phyloP scores from a whole-genome alignment of 805 yeast species.

The Candida wancherniae region DNA sequence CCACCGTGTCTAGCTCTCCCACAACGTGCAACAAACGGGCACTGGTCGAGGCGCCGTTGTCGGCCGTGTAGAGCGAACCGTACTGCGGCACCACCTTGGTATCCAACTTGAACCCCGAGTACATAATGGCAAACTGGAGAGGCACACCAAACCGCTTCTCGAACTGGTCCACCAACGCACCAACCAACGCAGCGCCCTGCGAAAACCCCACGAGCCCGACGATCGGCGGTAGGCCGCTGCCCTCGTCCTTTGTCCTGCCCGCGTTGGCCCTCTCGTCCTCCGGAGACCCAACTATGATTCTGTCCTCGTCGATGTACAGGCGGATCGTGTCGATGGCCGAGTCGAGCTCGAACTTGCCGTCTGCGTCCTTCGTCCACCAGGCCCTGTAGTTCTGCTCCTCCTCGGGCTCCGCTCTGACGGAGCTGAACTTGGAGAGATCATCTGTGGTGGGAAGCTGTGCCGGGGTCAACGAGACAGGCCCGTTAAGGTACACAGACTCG shows the following conservation, averaged over 20 bases:
- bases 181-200: slow-evolving; percentile 90
- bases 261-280: slow-evolving; percentile 18
- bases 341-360: slow-evolving; percentile 42
- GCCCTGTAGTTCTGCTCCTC: slow-evolving; percentile 43
- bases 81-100: slow-evolving; percentile 25
- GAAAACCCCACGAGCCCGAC: slow-evolving; percentile 88
- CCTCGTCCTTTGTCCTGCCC: neutral
- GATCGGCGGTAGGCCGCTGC: slow-evolving; percentile 45
- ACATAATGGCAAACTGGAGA: slow-evolving; percentile 69
- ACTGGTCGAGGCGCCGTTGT: slow-evolving; percentile 13
- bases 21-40: slow-evolving; percentile 59
- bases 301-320: slow-evolving; percentile 53
- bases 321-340: slow-evolving; percentile 46
- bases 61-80: slow-evolving; percentile 19
- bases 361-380: slow-evolving; percentile 70
- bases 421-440: slow-evolving; percentile 47
- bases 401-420: slow-evolving; percentile 31
- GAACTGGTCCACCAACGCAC: slow-evolving; percentile 59
- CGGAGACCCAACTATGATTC: slow-evolving; percentile 32
- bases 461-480: slow-evolving; percentile 60
- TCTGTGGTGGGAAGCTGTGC: slow-evolving; percentile 73
- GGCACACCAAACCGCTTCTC: slow-evolving; percentile 44
- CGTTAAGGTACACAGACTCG: slow-evolving; percentile 74
- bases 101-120: slow-evolving; percentile 55
- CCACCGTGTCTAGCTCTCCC: slow-evolving; percentile 86